Percentiles rank a stretch among this genome's conserved stretches.
These are phyloP conservation scores for Cotoneaster glaucophyllus DNA, from an alignment of 306 rosid genomes.

Conservation along the genomic window DNA sequence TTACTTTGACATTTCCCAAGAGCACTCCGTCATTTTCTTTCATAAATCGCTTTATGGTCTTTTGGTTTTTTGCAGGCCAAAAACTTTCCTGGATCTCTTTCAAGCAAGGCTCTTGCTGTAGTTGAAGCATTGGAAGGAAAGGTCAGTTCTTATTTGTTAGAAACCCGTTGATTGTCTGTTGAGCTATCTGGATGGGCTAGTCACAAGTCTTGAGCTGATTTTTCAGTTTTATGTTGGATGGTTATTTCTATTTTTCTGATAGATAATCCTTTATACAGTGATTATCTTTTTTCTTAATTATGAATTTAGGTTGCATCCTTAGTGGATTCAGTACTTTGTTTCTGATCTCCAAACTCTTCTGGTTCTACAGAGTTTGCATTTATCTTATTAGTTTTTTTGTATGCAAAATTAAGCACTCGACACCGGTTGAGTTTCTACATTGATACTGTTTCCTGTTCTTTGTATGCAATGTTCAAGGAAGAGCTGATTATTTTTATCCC, in stretches of 20 bases:
- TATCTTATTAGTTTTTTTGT: not conserved
- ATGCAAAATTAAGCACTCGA: not conserved
- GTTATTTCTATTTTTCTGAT: not conserved
- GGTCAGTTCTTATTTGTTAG: constrained; percentile 42
- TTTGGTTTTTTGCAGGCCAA: constrained; percentile 53
- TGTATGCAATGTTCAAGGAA: not conserved
- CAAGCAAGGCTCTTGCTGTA: constrained; percentile 55
- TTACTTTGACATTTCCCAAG: not conserved
- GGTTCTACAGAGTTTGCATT: not conserved
- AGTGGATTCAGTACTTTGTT: not conserved
- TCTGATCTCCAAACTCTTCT: not conserved
- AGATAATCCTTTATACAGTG: not conserved
- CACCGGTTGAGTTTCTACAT: not conserved
- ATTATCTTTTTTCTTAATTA: not conserved
- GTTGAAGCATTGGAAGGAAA: constrained; percentile 96
- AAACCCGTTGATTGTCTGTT: not conserved
- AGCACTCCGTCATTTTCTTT: constrained; percentile 4
- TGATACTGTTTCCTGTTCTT: not conserved
- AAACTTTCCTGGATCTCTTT: constrained; percentile 69
- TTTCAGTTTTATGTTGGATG: not conserved
- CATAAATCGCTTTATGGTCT: constrained; percentile 1
- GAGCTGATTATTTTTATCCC: not conserved
- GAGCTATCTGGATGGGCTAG: not conserved
- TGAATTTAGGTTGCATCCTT: not conserved
- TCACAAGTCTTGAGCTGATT: not conserved